Conservation (phyloP, 441 rosid species). For the Populus hybrid region DNA sequence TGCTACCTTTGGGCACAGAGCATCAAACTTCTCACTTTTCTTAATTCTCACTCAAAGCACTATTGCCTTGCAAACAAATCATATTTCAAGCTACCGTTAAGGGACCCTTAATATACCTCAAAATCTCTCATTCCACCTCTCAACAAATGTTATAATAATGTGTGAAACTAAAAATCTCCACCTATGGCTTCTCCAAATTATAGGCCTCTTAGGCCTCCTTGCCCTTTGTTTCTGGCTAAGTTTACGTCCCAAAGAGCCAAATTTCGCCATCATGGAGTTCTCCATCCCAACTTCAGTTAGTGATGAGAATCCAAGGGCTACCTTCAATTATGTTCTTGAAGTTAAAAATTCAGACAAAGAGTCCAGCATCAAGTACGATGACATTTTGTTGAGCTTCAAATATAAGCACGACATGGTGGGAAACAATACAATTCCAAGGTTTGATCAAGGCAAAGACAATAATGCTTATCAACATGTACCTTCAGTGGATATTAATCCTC, state of each 20-base stretch:
- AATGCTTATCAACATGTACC: neutral
- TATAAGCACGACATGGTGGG: conserved; percentile 27
- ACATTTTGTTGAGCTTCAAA: conserved; percentile 25
- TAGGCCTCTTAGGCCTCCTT: conserved; percentile 33
- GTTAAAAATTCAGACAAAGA: conserved; percentile 37
- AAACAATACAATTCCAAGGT: conserved; percentile 15
- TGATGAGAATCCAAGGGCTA: neutral
- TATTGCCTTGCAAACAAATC: neutral
- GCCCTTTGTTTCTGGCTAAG: conserved; percentile 35
- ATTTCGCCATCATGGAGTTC: conserved; percentile 23
- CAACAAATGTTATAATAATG: conserved; percentile 18
- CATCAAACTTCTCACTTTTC: neutral
- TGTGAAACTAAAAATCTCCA: conserved; percentile 14
- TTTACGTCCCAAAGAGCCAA: conserved; percentile 33
- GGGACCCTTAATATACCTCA: neutral
- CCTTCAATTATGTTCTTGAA: conserved; percentile 24
- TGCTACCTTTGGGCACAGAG: neutral
- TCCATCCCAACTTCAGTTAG: conserved; percentile 22
- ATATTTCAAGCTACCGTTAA: neutral
- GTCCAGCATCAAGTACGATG: conserved; percentile 35
- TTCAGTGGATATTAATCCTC: neutral
- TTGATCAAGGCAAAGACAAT: conserved; percentile 28
- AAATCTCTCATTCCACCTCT: neutral
- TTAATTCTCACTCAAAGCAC: conserved; percentile 16
- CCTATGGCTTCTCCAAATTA: conserved; percentile 29